A percentile compares a stretch with the other conserved stretches of the same genome.
Evolutionary conservation across 1,284 basidiomycete species (phyloP).

Genomic region (Sanghuangporus sanghuang): DNA sequence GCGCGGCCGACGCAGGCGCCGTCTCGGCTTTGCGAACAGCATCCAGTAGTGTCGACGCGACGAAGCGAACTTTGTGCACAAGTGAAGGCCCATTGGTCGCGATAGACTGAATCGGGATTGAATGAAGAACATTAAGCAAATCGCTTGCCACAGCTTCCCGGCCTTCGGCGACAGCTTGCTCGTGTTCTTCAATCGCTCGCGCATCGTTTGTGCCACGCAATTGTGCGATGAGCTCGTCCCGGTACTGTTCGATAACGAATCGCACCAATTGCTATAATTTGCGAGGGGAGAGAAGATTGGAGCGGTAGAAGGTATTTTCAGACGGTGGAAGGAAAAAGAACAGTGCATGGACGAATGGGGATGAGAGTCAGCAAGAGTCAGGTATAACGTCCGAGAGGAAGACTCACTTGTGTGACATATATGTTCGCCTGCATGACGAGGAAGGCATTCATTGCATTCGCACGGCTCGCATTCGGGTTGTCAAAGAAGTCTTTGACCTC

Average conservation of each 20-base stretch:
- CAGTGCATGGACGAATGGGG: background rate
- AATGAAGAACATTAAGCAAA: constrained; percentile 77
- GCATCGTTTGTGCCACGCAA: constrained; percentile 56
- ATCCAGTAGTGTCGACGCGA: constrained; percentile 82
- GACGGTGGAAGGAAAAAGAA: constrained; percentile 10
- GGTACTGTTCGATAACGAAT: constrained; percentile 85
- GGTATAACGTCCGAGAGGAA: background rate
- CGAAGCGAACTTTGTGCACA: constrained; percentile 85
- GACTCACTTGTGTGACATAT: constrained; percentile 76
- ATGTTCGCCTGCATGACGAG: constrained; percentile 86
- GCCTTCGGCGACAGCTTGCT: constrained; percentile 61
- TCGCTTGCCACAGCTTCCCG: constrained; percentile 75
- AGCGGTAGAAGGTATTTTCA: background rate
- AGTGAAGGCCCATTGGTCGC: constrained; percentile 82
- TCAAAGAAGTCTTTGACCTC: constrained; percentile 87
- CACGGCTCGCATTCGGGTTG: constrained; percentile 78
- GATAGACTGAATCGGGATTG: constrained; percentile 86
- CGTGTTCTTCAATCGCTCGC: constrained; percentile 27
- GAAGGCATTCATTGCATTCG: constrained; percentile 80
- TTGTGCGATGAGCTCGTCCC: constrained; percentile 70
- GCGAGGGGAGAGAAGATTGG: background rate
- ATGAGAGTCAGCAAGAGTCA: background rate
- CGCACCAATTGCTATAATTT: constrained; percentile 75
- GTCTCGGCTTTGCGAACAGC: constrained; percentile 78
- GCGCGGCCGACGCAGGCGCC: constrained; percentile 66